A percentile compares a stretch with the other conserved stretches of the same genome.
Conservation (phyloP, 345 rosid genomes). For the Isatis tinctoria region DNA sequence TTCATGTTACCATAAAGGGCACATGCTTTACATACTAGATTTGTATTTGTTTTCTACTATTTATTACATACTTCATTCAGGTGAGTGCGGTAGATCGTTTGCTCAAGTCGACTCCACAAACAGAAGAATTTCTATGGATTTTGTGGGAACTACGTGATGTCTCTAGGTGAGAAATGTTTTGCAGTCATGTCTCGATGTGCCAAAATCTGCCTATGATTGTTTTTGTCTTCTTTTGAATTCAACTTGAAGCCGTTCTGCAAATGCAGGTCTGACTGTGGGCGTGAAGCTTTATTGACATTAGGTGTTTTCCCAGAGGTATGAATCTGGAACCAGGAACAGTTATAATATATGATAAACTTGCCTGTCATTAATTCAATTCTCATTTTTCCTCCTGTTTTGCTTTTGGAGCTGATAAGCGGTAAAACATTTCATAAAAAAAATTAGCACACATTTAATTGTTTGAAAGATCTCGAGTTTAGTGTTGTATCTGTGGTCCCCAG, state of each 20-base stretch:
- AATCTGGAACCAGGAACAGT: slow-evolving; percentile 3
- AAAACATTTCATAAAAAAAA: neutral
- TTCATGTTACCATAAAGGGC: slow-evolving; percentile 27
- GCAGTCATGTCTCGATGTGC: slow-evolving; percentile 2
- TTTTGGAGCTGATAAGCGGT: slow-evolving; percentile 9
- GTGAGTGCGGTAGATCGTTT: slow-evolving; percentile 83
- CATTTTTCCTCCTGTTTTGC: neutral
- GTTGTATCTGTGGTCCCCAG: neutral
- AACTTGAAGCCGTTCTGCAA: slow-evolving; percentile 21
- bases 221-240: slow-evolving; percentile 7
- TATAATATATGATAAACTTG: neutral
- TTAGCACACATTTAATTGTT: neutral
- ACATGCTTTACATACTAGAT: slow-evolving; percentile 6
- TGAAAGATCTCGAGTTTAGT: neutral
- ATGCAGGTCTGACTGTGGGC: slow-evolving; percentile 92
- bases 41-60: neutral
- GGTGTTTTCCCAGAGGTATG: slow-evolving; percentile 89
- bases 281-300: slow-evolving; percentile 78
- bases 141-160: slow-evolving; percentile 96
- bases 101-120: slow-evolving; percentile 63
- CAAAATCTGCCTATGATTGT: neutral
- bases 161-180: slow-evolving; percentile 54
- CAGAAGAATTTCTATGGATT: slow-evolving; percentile 95
- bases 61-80: slow-evolving; percentile 36
- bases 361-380: slow-evolving; percentile 4